phyloP scores from a whole-genome alignment of 2,329 filamentous ascomycete species.

The Trichophyton verrucosum region DNA sequence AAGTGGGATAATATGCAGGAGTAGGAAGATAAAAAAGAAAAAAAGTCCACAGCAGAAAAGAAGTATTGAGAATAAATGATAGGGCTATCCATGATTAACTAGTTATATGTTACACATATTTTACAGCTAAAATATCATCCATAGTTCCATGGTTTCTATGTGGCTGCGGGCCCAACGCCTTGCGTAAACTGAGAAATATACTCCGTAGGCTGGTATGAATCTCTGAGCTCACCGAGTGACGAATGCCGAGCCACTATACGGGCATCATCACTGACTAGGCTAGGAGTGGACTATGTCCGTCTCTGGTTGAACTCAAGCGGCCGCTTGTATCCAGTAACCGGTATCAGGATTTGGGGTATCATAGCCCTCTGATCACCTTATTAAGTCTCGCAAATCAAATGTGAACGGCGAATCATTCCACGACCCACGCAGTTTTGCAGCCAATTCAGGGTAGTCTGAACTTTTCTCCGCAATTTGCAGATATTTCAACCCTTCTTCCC shows the following conservation, averaged over 20 bases:
- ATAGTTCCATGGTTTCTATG: not conserved
- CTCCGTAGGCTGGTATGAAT: not conserved
- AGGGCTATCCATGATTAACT: not conserved
- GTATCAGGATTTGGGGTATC: not conserved
- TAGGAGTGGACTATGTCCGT: not conserved
- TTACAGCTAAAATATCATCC: not conserved
- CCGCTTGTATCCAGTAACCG: not conserved
- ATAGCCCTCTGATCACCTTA: not conserved
- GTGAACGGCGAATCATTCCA: slow-evolving; percentile 38
- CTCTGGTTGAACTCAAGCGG: not conserved
- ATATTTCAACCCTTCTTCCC: slow-evolving; percentile 11
- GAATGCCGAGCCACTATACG: not conserved
- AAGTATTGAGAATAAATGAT: not conserved
- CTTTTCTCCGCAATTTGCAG: slow-evolving; percentile 13
- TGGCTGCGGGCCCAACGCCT: not conserved
- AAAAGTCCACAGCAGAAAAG: no score
- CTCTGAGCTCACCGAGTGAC: not conserved
- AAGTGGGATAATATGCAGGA: not conserved
- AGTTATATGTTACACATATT: not conserved
- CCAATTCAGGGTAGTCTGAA: slow-evolving; percentile 35
- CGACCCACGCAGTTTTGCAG: slow-evolving; percentile 47
- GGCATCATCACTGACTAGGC: not conserved
- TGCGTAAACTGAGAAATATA: not conserved
- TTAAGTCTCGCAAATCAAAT: not conserved
- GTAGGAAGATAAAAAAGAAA: not conserved